These are phyloP conservation scores for Auricularia auricula-judae DNA, from an alignment of 768 basidiomycete genomes.

Conservation along the genomic window DNA sequence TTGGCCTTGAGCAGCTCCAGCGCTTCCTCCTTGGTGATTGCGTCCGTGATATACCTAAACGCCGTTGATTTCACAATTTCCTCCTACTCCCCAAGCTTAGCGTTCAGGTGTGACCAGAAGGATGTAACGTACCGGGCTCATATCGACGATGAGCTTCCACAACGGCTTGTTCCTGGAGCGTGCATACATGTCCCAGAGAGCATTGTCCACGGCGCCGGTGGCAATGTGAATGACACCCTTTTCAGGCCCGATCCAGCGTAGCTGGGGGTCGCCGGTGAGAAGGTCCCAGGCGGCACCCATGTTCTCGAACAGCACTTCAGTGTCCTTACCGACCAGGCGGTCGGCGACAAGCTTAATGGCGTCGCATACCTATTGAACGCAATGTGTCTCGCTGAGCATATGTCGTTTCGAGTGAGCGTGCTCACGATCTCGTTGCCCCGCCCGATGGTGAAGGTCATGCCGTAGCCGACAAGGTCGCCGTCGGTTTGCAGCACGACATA, in stretches of 20 bases:
- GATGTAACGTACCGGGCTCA: slow-evolving; percentile 48
- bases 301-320: slow-evolving; percentile 71
- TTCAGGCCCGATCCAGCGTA: slow-evolving; percentile 91
- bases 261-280: slow-evolving; percentile 78
- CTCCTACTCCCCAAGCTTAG: slow-evolving; percentile 34
- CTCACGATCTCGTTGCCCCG: slow-evolving; percentile 86
- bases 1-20: slow-evolving; percentile 68
- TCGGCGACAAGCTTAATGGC: slow-evolving; percentile 72
- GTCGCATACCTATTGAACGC: slow-evolving; percentile 49
- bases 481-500: slow-evolving; percentile 69
- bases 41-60: slow-evolving; percentile 89
- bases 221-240: slow-evolving; percentile 94
- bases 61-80: slow-evolving; percentile 66
- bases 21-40: slow-evolving; percentile 85
- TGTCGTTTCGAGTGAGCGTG: background rate
- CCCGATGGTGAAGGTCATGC: slow-evolving; percentile 92
- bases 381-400: no score
- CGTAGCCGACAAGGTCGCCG: slow-evolving; percentile 63
- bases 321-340: slow-evolving; percentile 69
- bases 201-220: slow-evolving; percentile 81
- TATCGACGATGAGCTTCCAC: slow-evolving; percentile 90
- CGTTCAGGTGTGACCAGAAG: no score
- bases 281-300: slow-evolving; percentile 91
- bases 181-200: slow-evolving; percentile 90
- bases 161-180: slow-evolving; percentile 71